Conservation (phyloP, 2,329 filamentous ascomycete genomes). For the Colletotrichum sp. region DNA sequence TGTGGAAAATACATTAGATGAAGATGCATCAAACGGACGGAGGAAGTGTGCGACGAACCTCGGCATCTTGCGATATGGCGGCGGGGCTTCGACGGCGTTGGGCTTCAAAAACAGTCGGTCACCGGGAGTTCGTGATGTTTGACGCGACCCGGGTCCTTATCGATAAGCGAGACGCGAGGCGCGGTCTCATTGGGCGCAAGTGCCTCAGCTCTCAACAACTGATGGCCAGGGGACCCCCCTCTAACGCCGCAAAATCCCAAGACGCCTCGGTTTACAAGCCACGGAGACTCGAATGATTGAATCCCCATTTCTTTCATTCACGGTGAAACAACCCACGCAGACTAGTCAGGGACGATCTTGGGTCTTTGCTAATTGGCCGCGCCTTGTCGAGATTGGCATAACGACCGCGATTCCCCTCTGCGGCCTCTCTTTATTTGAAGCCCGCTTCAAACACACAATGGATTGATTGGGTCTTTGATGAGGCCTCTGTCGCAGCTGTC, state of each 20-base stretch:
- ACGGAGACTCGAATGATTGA: not conserved
- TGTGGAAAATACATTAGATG: slow-evolving; percentile 40
- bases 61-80: slow-evolving; percentile 16
- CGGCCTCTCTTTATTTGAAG: slow-evolving; percentile 2
- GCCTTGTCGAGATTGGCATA: not conserved
- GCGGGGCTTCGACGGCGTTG: slow-evolving; percentile 6
- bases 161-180: slow-evolving; percentile 22
- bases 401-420: not conserved
- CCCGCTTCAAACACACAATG: not conserved
- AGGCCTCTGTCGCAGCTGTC: not conserved
- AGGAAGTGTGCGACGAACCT: slow-evolving; percentile 2
- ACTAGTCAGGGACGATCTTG: slow-evolving; percentile 1
- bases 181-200: not conserved
- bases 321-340: slow-evolving; percentile 15
- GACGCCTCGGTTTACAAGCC: not conserved
- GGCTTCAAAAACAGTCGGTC: slow-evolving; percentile 5
- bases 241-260: not conserved
- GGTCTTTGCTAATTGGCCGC: slow-evolving; percentile 2
- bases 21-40: too few species aligned
- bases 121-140: slow-evolving; percentile 11
- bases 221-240: not conserved
- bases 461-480: not conserved
- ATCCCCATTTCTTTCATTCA: slow-evolving; percentile 17
- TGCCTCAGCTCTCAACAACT: not conserved
- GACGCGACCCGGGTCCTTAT: slow-evolving; percentile 20